phyloP scores from a whole-genome alignment of 192 early-diverging fungal species.

The Backusella australiensis region DNA sequence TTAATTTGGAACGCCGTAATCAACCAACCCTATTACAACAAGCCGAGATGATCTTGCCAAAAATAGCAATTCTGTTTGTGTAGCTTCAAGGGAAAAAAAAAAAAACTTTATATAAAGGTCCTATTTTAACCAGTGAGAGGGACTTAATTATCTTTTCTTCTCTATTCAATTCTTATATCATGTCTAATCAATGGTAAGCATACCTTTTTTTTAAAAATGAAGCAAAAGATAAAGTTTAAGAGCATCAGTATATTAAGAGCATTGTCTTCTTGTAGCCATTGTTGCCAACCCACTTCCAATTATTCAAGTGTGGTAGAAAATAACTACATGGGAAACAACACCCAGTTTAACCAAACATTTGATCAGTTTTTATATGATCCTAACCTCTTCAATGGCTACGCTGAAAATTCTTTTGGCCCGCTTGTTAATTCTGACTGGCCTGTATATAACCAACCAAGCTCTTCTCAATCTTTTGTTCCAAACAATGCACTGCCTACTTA shows the following conservation, averaged over 20 bases:
- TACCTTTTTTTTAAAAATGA: not conserved
- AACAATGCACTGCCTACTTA: not conserved
- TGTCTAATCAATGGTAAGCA: not conserved
- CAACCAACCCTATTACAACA: not conserved
- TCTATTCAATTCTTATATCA: not conserved
- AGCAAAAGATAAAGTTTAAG: not conserved
- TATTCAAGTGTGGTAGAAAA: not conserved
- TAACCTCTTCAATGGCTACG: not conserved
- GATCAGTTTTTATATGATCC: not conserved
- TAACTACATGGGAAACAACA: not conserved
- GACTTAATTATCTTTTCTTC: not conserved
- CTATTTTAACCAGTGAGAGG: not conserved
- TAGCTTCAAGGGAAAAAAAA: not conserved
- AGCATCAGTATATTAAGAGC: not conserved
- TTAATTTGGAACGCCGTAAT: constrained; percentile 1
- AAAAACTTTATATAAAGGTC: not conserved
- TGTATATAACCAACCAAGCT: not conserved
- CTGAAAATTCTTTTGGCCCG: not conserved
- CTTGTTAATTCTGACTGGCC: not conserved
- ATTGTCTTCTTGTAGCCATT: not conserved
- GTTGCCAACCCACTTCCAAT: not conserved
- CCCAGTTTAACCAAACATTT: not conserved
- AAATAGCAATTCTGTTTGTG: not conserved
- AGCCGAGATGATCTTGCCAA: not conserved
- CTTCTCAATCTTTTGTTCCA: not conserved